phyloP scores from a whole-genome alignment of 768 basidiomycete genomes.

The Panaeolus cyanescens region DNA sequence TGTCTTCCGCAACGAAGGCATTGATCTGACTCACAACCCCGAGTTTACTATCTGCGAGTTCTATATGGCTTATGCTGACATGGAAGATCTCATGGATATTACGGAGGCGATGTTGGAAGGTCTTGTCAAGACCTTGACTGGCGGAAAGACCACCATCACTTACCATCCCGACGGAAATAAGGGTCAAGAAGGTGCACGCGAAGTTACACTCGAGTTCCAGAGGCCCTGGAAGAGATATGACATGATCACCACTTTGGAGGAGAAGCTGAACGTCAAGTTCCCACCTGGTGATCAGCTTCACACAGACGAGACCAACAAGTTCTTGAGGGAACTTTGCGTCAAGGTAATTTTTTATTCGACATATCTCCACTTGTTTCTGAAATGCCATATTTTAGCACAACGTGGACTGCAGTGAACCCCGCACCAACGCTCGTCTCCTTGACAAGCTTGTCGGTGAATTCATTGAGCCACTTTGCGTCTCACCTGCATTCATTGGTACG shows the following conservation, averaged over 20 bases:
- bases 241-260: conserved; percentile 96
- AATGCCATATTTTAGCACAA: conserved; percentile 62
- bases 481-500: conserved; percentile 91
- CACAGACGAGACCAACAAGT: conserved; percentile 85
- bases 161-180: conserved; percentile 97
- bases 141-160: conserved; percentile 74
- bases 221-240: conserved; percentile 98
- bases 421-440: conserved; percentile 91
- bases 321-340: conserved; percentile 77
- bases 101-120: conserved; percentile 91
- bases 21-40: conserved; percentile 98
- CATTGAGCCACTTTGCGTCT: conserved; percentile 96
- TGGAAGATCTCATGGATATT: conserved; percentile 98
- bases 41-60: conserved; percentile 99
- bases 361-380: background rate
- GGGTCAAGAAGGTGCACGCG: conserved; percentile 59
- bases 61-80: conserved; percentile 99
- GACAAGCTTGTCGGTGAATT: conserved; percentile 99
- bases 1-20: conserved; percentile 97
- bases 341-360: conserved; percentile 56
- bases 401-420: conserved; percentile 94
- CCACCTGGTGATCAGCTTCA: conserved; percentile 90
- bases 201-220: conserved; percentile 82
- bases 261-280: conserved; percentile 90
- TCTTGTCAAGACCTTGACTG: conserved; percentile 84